Conservation (phyloP, 768 basidiomycete genomes). For the Xerocomus spinulosus region DNA sequence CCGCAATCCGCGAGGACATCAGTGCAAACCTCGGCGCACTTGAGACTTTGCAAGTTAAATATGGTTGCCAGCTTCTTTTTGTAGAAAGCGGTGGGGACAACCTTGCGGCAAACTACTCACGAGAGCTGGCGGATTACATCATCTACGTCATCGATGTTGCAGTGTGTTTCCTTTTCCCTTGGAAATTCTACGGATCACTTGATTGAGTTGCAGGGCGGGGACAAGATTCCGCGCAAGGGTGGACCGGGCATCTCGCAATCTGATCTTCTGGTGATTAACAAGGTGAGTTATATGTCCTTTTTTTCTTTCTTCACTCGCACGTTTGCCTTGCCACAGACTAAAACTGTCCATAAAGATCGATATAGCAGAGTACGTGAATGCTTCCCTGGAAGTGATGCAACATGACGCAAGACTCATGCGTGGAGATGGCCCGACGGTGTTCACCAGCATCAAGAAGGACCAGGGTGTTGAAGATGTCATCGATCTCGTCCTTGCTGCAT, state of each 20-base stretch:
- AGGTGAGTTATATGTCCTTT: conserved; percentile 43
- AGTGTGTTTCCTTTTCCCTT: conserved; percentile 36
- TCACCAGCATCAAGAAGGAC: conserved; percentile 75
- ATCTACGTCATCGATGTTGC: conserved; percentile 90
- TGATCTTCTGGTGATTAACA: conserved; percentile 92
- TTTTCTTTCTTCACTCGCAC: neutral
- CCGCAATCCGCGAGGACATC: conserved; percentile 97
- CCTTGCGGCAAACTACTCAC: conserved; percentile 92
- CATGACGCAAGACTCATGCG: conserved; percentile 92
- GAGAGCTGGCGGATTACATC: conserved; percentile 96
- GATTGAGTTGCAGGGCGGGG: conserved; percentile 68
- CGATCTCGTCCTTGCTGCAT: conserved; percentile 80
- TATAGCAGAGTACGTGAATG: conserved; percentile 86
- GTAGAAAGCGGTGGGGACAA: conserved; percentile 98
- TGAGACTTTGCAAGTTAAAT: conserved; percentile 90
- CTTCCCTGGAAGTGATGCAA: conserved; percentile 92
- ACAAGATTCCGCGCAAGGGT: conserved; percentile 98
- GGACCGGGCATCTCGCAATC: conserved; percentile 97
- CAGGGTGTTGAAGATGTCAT: conserved; percentile 80
- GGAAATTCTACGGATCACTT: conserved; percentile 1
- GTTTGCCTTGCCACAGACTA: neutral
- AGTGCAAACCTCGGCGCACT: conserved; percentile 95
- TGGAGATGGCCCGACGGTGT: conserved; percentile 89
- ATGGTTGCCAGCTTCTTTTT: conserved; percentile 82
- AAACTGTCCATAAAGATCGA: conserved; percentile 61